These are phyloP conservation scores for Boletus fagicola DNA, from an alignment of 768 basidiomycete genomes.

Conservation along the genomic window DNA sequence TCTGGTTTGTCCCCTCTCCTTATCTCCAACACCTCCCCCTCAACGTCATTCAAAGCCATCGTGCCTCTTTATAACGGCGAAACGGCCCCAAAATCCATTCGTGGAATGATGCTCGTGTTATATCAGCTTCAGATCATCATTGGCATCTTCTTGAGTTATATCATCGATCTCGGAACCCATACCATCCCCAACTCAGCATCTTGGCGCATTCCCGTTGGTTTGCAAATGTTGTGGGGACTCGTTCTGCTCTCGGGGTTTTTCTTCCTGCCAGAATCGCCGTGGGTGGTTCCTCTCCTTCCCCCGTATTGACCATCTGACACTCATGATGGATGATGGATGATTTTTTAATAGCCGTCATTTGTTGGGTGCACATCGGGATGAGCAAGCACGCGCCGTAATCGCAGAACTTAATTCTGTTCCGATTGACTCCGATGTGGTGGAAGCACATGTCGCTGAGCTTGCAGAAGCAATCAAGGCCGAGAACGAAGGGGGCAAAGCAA, in stretches of 20 bases:
- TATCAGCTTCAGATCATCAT: constrained; percentile 77
- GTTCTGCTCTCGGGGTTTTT: constrained; percentile 14
- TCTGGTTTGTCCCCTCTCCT: constrained; percentile 2
- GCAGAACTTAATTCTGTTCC: constrained; percentile 16
- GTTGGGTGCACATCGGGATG: background rate
- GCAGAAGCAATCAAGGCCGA: constrained; percentile 16
- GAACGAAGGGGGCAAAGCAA: constrained; percentile 17
- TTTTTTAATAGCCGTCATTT: constrained; percentile 10
- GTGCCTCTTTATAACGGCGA: constrained; percentile 76
- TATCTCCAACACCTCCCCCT: background rate
- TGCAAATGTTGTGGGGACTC: constrained; percentile 15
- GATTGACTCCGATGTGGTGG: constrained; percentile 13
- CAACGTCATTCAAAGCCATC: constrained; percentile 36
- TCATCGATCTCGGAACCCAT: constrained; percentile 45
- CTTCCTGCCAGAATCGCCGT: constrained; percentile 19
- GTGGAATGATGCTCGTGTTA: constrained; percentile 68
- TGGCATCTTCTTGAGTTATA: constrained; percentile 68
- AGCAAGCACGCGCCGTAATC: constrained; percentile 14
- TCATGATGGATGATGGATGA: background rate
- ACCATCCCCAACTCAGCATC: constrained; percentile 13
- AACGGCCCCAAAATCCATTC: constrained; percentile 69
- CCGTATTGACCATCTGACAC: background rate
- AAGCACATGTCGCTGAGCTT: constrained; percentile 13
- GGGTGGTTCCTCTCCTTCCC: background rate
- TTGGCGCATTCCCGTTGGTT: constrained; percentile 15